Evolutionary conservation across 345 rosid genomes (phyloP).

Genomic region (Gossypium longicalyx): DNA sequence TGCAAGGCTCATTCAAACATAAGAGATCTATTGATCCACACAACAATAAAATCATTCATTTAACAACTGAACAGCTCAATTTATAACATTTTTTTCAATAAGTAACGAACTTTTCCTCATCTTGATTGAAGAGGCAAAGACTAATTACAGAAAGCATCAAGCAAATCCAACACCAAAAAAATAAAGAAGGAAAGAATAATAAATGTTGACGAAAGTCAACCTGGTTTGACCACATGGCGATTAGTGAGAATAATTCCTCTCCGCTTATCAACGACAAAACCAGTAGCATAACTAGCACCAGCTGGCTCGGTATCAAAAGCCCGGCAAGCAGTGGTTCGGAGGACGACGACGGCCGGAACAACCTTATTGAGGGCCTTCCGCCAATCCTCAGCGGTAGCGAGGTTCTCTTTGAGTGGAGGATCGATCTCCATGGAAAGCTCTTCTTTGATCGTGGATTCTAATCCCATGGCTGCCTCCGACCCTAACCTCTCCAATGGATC

Average conservation of each 20-base stretch:
- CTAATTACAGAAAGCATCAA: not conserved
- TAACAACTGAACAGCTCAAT: not conserved
- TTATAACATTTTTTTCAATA: too few species aligned
- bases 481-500: conserved; percentile 54
- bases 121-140: not conserved
- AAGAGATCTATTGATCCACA: not conserved
- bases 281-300: conserved; percentile 79
- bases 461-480: conserved; percentile 38
- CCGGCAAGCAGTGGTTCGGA: conserved; percentile 77
- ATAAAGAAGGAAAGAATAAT: not conserved
- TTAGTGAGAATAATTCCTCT: conserved; percentile 93
- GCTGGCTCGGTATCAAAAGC: conserved; percentile 90
- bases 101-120: not conserved
- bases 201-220: conserved; percentile 23
- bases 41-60: not conserved
- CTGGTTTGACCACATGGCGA: conserved; percentile 94
- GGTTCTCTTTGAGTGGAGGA: conserved; percentile 45
- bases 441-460: conserved; percentile 48
- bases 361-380: conserved; percentile 64
- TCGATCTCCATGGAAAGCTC: conserved; percentile 70
- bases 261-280: conserved; percentile 82
- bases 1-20: not conserved
- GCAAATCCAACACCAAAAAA: not conserved
- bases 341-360: conserved; percentile 89
- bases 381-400: conserved; percentile 86